Evolutionary conservation across 371 early-diverging fungal species (phyloP).

Genomic region (Sporodiniella umbellata): DNA sequence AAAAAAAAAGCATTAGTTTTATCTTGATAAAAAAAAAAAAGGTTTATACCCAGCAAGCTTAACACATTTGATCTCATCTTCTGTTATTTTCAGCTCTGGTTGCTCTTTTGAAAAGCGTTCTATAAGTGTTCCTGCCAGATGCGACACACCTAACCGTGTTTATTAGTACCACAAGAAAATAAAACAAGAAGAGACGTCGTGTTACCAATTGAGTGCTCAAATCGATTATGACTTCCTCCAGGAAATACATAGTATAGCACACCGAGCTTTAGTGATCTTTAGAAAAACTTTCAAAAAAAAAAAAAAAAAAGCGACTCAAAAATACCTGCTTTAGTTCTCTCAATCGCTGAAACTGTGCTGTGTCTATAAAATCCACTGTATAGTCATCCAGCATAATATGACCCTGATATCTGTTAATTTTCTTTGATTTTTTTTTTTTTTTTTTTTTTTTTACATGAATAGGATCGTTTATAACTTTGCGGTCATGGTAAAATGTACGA

Average conservation of each 20-base stretch:
- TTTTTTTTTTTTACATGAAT: conserved; percentile 46
- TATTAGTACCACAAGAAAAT: not conserved
- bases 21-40: not conserved
- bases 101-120: conserved; percentile 69
- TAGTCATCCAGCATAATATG: conserved; percentile 72
- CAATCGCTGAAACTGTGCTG: conserved; percentile 90
- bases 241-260: conserved; percentile 89
- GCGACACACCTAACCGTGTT: conserved; percentile 61
- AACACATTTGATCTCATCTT: conserved; percentile 81
- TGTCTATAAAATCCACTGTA: conserved; percentile 82
- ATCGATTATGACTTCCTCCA: conserved; percentile 89
- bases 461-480: conserved; percentile 67
- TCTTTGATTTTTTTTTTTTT: not conserved
- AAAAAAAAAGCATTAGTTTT: not conserved
- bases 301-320: conserved; percentile 37
- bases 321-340: conserved; percentile 89
- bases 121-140: conserved; percentile 78
- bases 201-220: conserved; percentile 85
- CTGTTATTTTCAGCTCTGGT: conserved; percentile 77
- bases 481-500: conserved; percentile 24
- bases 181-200: no score
- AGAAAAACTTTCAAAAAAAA: not conserved
- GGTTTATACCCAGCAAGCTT: conserved; percentile 75
- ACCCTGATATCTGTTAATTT: conserved; percentile 51
- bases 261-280: conserved; percentile 28